Base-by-base conservation (phyloP, 1,284 basidiomycete species). In the Xerocomus amazonicus region DNA sequence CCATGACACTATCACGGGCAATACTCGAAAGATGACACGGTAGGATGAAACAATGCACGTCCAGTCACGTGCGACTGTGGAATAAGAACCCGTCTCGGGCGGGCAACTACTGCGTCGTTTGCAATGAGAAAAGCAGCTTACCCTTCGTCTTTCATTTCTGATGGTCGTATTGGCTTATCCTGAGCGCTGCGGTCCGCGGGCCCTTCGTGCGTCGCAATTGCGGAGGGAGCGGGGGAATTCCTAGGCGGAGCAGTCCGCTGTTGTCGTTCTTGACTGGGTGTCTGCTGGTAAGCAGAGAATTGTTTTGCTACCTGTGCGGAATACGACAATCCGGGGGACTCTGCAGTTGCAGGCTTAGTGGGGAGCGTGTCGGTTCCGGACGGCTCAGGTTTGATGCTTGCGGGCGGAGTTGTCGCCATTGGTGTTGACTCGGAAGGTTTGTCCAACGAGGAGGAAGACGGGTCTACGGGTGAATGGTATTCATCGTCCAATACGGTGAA, bases 81-180 rank as follows among this genome's bases (percentile, higher is more conserved):
- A 35, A 31, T 12, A 31, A 8, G 29, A 4, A 31, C 29, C 29
- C 9, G 12, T 39, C 48, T 53, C 39, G 49, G 45, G 50, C 50
- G 48, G 51, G 53, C 57, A 48, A 50, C 56, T 47, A 56, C 56
- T 43, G 28, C 52, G 49, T 51, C 53, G 36, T 16, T 57, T 40
- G 46, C 45, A 56, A 59, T 56, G 34, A 45, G 54, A 62, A 54
- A 58, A 54, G 61, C 63, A 42, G 80, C 90, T 89, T 80, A 92
- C 92, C 91, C 91, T 82, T 90, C 87, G 66, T 93, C 92, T 59
- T 90, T 90, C 90, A 92, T 92, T 67, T 94, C 91, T 47, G 86
- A 88, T 3, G 90, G 90, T 59, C 87, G 79, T 42, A 73, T 70
- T 35, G 74, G 75, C 44, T 66, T 53, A 28, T 62, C 66, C 16